A percentile compares a stretch with the other conserved stretches of the same genome.
Evolutionary conservation across 352 stramenopile species (phyloP).

Genomic region (Phytopythium kandeliae): DNA sequence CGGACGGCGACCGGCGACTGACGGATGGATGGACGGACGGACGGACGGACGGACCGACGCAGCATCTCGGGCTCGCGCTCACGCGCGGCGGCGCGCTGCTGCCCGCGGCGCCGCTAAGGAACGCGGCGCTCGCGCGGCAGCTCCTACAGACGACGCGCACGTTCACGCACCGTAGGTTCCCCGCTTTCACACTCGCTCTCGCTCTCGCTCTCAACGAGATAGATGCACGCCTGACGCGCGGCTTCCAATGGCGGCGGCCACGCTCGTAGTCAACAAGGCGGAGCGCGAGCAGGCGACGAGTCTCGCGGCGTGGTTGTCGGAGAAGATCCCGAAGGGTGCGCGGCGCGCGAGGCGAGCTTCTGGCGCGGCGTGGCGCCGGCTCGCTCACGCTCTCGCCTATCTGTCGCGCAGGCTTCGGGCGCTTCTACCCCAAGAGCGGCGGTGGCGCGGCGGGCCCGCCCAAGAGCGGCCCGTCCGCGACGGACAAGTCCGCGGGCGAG

Average conservation of each 20-base stretch:
- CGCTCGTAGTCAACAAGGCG: constrained; percentile 36
- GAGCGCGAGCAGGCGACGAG: constrained; percentile 48
- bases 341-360: not conserved
- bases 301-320: constrained; percentile 68
- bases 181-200: no score
- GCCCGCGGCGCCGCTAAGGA: constrained; percentile 22
- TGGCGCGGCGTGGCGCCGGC: not conserved
- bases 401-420: constrained; percentile 49
- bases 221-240: no score
- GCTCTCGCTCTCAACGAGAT: no score
- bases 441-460: constrained; percentile 36
- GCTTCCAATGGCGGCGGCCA: no score
- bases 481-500: constrained; percentile 39
- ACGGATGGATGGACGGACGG: no score
- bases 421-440: constrained; percentile 82
- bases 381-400: not conserved
- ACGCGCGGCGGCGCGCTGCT: constrained; percentile 41
- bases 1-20: no score
- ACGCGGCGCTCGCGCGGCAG: constrained; percentile 32
- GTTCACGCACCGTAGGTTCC: constrained; percentile 48
- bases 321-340: constrained; percentile 70
- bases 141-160: constrained; percentile 44
- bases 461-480: constrained; percentile 41
- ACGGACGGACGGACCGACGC: no score
- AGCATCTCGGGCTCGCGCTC: constrained; percentile 68